Conservation (phyloP, 345 rosid species). For the Stellera chamaejasme region DNA sequence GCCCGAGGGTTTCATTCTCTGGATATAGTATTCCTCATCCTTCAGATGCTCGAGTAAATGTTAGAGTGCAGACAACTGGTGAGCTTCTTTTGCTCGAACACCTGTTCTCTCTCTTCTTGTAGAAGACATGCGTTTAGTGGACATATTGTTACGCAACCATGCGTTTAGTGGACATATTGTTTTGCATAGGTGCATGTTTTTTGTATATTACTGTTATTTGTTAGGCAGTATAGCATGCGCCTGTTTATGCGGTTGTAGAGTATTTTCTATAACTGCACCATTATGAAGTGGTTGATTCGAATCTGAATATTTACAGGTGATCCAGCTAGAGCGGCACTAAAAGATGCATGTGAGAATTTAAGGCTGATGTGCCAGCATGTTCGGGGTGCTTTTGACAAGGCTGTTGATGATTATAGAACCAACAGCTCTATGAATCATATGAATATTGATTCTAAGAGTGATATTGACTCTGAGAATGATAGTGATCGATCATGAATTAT, state of each 20-base stretch:
- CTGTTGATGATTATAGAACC: constrained; percentile 34
- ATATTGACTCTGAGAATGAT: too few relatives aligned
- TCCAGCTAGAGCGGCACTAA: constrained; percentile 73
- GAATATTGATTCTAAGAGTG: constrained; percentile 14
- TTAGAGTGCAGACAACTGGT: constrained; percentile 95
- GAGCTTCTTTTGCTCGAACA: not conserved
- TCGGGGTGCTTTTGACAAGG: constrained; percentile 55
- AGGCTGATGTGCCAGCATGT: constrained; percentile 74
- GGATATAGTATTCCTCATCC: constrained; percentile 95
- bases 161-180: too few relatives aligned
- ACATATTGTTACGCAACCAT: too few relatives aligned
- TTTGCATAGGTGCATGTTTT: too few relatives aligned
- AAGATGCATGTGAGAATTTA: constrained; percentile 75
- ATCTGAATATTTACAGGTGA: constrained; percentile 38
- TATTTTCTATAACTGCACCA: too few relatives aligned
- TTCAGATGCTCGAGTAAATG: constrained; percentile 65
- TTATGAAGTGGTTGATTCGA: too few relatives aligned
- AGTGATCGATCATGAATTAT: not conserved
- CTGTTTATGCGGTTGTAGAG: too few relatives aligned
- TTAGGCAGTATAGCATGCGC: too few relatives aligned
- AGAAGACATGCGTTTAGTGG: too few relatives aligned
- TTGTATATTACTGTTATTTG: too few relatives aligned
- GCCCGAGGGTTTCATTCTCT: constrained; percentile 63
- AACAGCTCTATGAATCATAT: constrained; percentile 6
- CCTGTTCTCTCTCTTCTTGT: too few relatives aligned